phyloP scores from a whole-genome alignment of 2,329 filamentous ascomycete genomes.

The Epichloe amarillans region DNA sequence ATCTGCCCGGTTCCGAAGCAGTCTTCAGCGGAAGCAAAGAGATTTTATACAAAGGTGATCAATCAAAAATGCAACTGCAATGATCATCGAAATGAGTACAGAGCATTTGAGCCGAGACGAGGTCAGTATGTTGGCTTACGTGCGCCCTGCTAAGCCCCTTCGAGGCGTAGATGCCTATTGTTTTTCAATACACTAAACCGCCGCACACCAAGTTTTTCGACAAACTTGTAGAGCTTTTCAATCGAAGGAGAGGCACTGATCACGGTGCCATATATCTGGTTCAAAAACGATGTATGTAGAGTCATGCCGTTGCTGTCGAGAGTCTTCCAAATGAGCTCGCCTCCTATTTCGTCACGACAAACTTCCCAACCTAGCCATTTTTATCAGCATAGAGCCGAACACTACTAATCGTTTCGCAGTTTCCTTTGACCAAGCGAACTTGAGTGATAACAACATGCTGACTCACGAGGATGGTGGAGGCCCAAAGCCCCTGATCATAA shows the following conservation, averaged over 20 bases:
- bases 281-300: constrained; percentile 56
- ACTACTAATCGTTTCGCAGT: background rate
- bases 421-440: background rate
- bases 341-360: constrained; percentile 29
- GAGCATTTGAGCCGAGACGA: constrained; percentile 25
- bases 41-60: too few relatives aligned
- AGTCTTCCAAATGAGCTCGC: background rate
- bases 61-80: too few relatives aligned
- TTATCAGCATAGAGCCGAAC: background rate
- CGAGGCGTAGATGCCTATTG: background rate
- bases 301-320: background rate
- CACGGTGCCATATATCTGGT: constrained; percentile 63
- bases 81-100: constrained; percentile 12
- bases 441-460: constrained; percentile 32
- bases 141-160: background rate
- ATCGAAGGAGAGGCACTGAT: constrained; percentile 50
- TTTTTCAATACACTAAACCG: background rate
- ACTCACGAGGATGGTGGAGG: constrained; percentile 45
- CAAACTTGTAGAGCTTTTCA: constrained; percentile 54
- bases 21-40: background rate
- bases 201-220: constrained; percentile 51
- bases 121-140: constrained; percentile 13
- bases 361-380: constrained; percentile 24
- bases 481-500: constrained; percentile 62
- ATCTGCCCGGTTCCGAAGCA: background rate